These are phyloP conservation scores for Emericellopsis atlantica DNA, from an alignment of 2,329 filamentous ascomycete species.

Conservation along the genomic window DNA sequence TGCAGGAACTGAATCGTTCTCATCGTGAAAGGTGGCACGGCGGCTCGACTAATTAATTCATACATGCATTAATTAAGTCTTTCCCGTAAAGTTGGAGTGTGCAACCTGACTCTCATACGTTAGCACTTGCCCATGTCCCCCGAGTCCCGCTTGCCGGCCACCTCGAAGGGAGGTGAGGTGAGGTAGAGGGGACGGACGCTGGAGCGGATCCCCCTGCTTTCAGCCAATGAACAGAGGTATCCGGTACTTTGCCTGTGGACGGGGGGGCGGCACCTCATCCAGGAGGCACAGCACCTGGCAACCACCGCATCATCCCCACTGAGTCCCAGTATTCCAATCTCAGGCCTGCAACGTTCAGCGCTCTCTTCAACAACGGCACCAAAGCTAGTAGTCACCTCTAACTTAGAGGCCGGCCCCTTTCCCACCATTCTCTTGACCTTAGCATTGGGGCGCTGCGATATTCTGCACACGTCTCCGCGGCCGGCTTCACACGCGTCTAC, in stretches of 20 bases:
- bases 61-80: no score
- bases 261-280: neutral
- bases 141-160: neutral
- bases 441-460: no score
- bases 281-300: neutral
- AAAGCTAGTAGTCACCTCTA: neutral
- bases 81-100: neutral
- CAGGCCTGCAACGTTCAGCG: no score
- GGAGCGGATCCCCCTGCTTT: neutral
- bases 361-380: no score
- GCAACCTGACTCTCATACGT: neutral
- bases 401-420: no score
- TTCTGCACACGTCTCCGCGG: no score
- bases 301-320: neutral
- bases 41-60: no score
- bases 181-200: neutral
- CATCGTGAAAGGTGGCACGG: no score
- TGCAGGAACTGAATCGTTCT: no score
- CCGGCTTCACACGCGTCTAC: no score
- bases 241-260: neutral
- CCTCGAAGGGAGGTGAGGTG: neutral
- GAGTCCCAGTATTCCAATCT: no score
- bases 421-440: no score
- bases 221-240: neutral
- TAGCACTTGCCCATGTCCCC: neutral